Evolutionary conservation across 768 basidiomycete species (phyloP).

Genomic region (Boletus sp.): DNA sequence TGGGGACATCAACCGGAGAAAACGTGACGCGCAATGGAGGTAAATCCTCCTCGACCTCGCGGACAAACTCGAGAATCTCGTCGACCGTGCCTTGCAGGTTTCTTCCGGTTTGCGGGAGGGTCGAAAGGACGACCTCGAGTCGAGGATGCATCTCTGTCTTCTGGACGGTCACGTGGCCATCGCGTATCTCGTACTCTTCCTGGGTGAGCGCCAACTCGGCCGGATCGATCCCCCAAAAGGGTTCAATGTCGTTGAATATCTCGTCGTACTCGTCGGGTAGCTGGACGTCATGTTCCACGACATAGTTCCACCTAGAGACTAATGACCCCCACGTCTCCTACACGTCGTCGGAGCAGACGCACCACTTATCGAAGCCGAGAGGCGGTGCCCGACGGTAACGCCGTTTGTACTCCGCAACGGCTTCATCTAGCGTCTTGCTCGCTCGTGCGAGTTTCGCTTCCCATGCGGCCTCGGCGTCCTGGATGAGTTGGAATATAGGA

Average conservation of each 20-base stretch:
- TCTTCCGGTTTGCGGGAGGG: conserved; percentile 1
- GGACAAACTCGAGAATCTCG: conserved; percentile 22
- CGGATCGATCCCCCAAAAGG: conserved; percentile 37
- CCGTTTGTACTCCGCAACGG: conserved; percentile 37
- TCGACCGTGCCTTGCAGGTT: conserved; percentile 1
- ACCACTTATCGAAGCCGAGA: conserved; percentile 44
- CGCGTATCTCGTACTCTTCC: conserved; percentile 17
- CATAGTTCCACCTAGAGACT: conserved; percentile 34
- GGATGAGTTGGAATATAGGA: conserved; percentile 44
- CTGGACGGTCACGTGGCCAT: conserved; percentile 19
- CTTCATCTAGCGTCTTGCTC: conserved; percentile 37
- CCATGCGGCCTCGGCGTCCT: conserved; percentile 37
- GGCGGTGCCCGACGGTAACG: conserved; percentile 37
- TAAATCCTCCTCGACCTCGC: conserved; percentile 26
- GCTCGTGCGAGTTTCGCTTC: conserved; percentile 30
- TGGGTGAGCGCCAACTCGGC: conserved; percentile 19
- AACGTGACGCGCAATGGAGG: conserved; percentile 33
- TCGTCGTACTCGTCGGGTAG: conserved; percentile 49
- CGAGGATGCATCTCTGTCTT: conserved; percentile 13
- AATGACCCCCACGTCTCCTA: conserved; percentile 13
- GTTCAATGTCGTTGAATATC: conserved; percentile 36
- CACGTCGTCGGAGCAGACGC: neutral
- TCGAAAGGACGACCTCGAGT: conserved; percentile 16
- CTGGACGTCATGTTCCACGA: conserved; percentile 35
- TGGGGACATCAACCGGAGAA: conserved; percentile 30